Percentiles rank a stretch among this genome's conserved stretches.
Evolutionary conservation across 1,284 basidiomycete species (phyloP).

Genomic region (Ganoderma resinaceum): DNA sequence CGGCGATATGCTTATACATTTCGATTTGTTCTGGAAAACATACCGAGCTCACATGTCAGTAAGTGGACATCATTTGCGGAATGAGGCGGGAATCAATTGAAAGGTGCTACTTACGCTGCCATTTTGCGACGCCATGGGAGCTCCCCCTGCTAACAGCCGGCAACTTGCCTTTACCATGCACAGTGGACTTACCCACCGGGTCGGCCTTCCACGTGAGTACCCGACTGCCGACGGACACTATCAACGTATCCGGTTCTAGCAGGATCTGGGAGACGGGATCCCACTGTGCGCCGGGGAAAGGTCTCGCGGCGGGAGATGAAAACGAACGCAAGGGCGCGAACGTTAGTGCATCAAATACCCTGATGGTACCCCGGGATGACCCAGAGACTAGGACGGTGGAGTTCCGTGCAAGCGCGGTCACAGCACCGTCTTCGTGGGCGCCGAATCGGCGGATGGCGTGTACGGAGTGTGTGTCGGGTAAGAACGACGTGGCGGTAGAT

Average conservation of each 20-base stretch:
- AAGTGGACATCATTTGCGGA: background rate
- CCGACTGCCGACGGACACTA: conserved; percentile 68
- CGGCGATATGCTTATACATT: conserved; percentile 67
- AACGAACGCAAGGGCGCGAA: conserved; percentile 64
- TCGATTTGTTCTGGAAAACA: conserved; percentile 62
- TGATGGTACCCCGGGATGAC: conserved; percentile 66
- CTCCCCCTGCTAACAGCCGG: conserved; percentile 41
- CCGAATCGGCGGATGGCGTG: conserved; percentile 56
- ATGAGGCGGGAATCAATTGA: background rate
- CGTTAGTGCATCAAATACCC: conserved; percentile 73
- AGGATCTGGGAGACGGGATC: conserved; percentile 68
- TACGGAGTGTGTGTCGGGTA: background rate
- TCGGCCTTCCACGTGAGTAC: conserved; percentile 78
- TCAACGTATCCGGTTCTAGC: conserved; percentile 65
- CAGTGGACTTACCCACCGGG: conserved; percentile 43
- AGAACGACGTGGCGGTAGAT: conserved; percentile 8
- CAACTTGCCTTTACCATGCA: conserved; percentile 41
- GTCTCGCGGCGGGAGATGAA: conserved; percentile 51
- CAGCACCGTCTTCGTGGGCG: conserved; percentile 62
- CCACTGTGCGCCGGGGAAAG: conserved; percentile 45
- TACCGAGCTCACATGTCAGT: background rate
- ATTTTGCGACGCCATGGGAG: conserved; percentile 49
- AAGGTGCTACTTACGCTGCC: conserved; percentile 53
- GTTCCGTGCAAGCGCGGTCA: conserved; percentile 72
- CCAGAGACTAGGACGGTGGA: conserved; percentile 66